Evolutionary conservation across 192 early-diverging fungal genomes (phyloP), one percentile per base, ranked within the genome.

Genomic region (Entrophospora sp.): DNA sequence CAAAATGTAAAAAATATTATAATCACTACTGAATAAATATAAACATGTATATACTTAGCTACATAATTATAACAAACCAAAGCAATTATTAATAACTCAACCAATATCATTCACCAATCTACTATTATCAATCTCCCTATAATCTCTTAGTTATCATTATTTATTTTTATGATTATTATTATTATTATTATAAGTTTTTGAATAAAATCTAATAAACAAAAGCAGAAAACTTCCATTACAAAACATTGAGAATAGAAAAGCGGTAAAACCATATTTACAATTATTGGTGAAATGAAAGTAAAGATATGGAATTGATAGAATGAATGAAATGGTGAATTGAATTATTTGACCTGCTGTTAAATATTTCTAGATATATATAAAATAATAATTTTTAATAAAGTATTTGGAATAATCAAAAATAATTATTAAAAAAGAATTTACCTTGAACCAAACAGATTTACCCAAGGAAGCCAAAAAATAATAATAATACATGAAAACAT

Each of bases 401-500:
- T 68, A 49, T 44, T 46, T 35, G 13, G 45, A 16, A 68, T 35
- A 14, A 20, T 38, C 46, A 14, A 10, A 40, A 3, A 34, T 5
- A 28, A 8, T 4, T 4, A 52, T 34, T 44, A 13, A 24, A 66
- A 25, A 20, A 13, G 0, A 27, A 30, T 46, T 65, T 27, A 78
- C 76, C 77, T 80, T 80, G 69, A 77, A 80, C 75, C 75, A 80
- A 3, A 80, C 74, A 0, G 51, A 64, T 42, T 62, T 49, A n/a
- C 79, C 79, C 10, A 80, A 43, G 2, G 52, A 72, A 24, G 75
- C 49, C 1, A 48, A 62, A 68, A 69, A 80, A 63, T 81, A 81
- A 40, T 81, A 81, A 43, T 72, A 81, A 52, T 81, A 81, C 79
- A 81, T 81, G 38, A 80, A 76, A 12, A 80, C 69, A 61, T 81